Conservation (phyloP, 2,329 filamentous ascomycete genomes). For the Dothideomycetes sp. region DNA sequence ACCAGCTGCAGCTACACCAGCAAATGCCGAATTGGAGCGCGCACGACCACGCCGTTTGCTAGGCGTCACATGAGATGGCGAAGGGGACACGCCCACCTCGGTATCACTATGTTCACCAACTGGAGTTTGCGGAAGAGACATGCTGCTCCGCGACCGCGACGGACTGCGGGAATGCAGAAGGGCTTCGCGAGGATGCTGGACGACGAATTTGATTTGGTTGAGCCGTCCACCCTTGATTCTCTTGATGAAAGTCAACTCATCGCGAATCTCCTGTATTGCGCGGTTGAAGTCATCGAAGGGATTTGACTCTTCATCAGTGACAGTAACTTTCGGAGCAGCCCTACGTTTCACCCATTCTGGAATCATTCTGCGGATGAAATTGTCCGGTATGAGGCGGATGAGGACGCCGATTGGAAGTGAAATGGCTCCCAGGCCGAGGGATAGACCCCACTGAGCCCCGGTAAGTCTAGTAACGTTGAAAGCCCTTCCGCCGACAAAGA, state of each 20-base stretch:
- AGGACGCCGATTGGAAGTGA: conserved; percentile 75
- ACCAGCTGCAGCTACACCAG: conserved; percentile 72
- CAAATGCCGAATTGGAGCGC: conserved; percentile 61
- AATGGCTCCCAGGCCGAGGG: conserved; percentile 69
- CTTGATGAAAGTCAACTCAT: conserved; percentile 72
- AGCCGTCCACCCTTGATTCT: conserved; percentile 71
- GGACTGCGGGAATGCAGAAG: conserved; percentile 54
- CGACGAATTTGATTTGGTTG: conserved; percentile 69
- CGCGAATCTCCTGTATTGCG: conserved; percentile 61
- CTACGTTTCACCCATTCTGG: conserved; percentile 28
- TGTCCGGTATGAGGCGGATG: conserved; percentile 75
- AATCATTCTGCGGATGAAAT: conserved; percentile 38
- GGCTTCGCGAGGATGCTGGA: conserved; percentile 63
- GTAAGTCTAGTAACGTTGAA: conserved; percentile 65
- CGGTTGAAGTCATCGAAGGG: conserved; percentile 50
- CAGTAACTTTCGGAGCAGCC: conserved; percentile 27
- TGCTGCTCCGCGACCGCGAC: conserved; percentile 50
- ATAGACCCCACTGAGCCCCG: conserved; percentile 75
- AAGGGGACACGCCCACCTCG: conserved; percentile 15
- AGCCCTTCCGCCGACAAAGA: conserved; percentile 72
- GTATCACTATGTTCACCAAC: conserved; percentile 40
- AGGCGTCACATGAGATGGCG: conserved; percentile 36
- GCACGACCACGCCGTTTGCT: conserved; percentile 53
- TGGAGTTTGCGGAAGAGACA: conserved; percentile 53
- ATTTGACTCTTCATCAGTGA: conserved; percentile 29